phyloP scores from a whole-genome alignment of 495 filamentous ascomycete species.

The Astrothelium macrocarpum region DNA sequence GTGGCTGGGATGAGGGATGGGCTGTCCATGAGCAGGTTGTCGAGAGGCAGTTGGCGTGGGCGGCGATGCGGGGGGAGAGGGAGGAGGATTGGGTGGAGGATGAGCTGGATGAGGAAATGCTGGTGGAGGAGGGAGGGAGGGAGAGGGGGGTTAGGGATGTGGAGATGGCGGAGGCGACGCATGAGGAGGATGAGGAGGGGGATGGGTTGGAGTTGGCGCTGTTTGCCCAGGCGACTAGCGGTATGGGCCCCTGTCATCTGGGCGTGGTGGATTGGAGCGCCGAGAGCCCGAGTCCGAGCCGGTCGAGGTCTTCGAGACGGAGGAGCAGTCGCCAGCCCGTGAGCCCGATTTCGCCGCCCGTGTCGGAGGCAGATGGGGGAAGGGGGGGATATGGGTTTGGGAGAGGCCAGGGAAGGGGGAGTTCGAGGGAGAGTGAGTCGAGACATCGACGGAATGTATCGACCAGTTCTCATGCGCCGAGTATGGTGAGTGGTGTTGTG shows the following conservation, averaged over 20 bases:
- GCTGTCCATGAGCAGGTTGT: neutral
- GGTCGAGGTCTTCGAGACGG: neutral
- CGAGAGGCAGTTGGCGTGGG: neutral
- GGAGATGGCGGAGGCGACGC: too few species aligned
- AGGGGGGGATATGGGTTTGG: neutral
- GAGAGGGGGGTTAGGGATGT: neutral
- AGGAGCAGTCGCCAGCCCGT: constrained; percentile 1
- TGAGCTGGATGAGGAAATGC: neutral
- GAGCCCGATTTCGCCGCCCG: constrained; percentile 2
- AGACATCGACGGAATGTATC: neutral
- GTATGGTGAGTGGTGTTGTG: neutral
- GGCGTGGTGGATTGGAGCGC: constrained; percentile 1
- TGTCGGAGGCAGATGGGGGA: neutral
- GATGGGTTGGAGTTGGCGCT: neutral
- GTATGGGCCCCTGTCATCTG: neutral
- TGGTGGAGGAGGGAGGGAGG: neutral
- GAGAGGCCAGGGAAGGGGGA: neutral
- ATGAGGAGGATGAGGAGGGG: neutral
- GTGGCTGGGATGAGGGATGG: constrained; percentile 1
- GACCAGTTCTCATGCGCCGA: neutral
- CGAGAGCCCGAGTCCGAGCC: neutral
- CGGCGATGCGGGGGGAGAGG: neutral
- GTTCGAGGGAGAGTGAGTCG: neutral
- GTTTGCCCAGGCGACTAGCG: constrained; percentile 2
- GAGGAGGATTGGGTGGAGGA: neutral